Conservation (phyloP, 495 filamentous ascomycete genomes). For the Talaromyces proteolyticus region DNA sequence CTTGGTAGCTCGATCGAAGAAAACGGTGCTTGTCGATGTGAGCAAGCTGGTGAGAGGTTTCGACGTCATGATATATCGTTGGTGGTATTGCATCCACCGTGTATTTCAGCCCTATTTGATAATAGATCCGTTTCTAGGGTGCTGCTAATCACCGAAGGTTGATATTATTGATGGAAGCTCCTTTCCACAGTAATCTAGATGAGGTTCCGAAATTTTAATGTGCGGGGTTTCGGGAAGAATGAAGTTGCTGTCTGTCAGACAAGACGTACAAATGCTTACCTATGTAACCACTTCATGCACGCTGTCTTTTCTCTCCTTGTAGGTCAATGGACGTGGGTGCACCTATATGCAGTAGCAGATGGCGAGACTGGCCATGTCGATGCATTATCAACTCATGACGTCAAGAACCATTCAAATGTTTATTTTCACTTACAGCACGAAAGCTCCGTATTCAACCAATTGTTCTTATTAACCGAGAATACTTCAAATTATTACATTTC, state of each 20-base stretch:
- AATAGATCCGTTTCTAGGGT: too few relatives aligned
- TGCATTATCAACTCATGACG: not conserved
- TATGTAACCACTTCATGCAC: not conserved
- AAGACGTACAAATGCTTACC: not conserved
- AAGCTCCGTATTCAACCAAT: too few relatives aligned
- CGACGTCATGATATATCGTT: not conserved
- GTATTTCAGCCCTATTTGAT: too few relatives aligned
- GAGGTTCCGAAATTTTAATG: not conserved
- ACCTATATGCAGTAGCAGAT: too few relatives aligned
- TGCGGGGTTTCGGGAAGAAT: not conserved
- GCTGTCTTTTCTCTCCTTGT: too few relatives aligned
- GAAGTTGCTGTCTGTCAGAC: too few relatives aligned
- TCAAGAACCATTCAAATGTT: not conserved
- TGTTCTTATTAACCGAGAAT: too few relatives aligned
- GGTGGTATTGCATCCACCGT: not conserved
- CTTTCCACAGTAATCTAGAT: not conserved
- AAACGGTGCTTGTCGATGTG: constrained; percentile 26
- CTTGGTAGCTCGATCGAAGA: constrained; percentile 53
- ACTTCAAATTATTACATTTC: too few relatives aligned
- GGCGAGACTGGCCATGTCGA: not conserved
- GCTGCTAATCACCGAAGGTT: too few relatives aligned
- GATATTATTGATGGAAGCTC: too few relatives aligned
- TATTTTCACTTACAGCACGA: too few relatives aligned
- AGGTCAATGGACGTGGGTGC: too few relatives aligned
- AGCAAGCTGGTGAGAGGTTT: constrained; percentile 47